Percentiles rank a stretch among this genome's conserved stretches.
phyloP scores from a whole-genome alignment of 257 asterid species.

The Verbascum thapsus region DNA sequence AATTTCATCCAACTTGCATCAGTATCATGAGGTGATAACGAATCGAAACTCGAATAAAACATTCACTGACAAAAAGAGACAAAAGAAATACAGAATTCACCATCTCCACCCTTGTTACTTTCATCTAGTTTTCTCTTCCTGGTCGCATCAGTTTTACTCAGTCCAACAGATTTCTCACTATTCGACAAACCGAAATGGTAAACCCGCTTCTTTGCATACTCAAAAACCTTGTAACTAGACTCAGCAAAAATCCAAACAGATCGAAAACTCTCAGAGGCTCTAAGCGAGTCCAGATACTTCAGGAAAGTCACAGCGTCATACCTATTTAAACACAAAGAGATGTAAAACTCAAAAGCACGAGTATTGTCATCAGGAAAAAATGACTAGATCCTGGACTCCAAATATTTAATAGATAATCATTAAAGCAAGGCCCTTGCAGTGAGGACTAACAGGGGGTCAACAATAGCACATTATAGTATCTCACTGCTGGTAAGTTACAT shows the following conservation, averaged over 20 bases:
- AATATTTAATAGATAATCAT: slow-evolving; percentile 22
- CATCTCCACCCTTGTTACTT: slow-evolving; percentile 54
- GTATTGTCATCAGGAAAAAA: slow-evolving; percentile 25
- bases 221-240: slow-evolving; percentile 96
- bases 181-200: slow-evolving; percentile 79
- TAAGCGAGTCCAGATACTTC: slow-evolving; percentile 93
- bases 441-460: not conserved
- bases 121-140: slow-evolving; percentile 73
- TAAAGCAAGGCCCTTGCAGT: slow-evolving; percentile 20
- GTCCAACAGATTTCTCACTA: slow-evolving; percentile 52
- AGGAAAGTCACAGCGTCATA: slow-evolving; percentile 93
- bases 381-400: slow-evolving; percentile 16
- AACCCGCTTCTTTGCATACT: slow-evolving; percentile 92
- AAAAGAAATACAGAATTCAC: slow-evolving; percentile 44
- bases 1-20: slow-evolving; percentile 9
- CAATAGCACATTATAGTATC: too few relatives aligned
- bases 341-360: slow-evolving; percentile 19
- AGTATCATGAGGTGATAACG: slow-evolving; percentile 24
- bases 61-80: slow-evolving; percentile 20
- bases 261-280: slow-evolving; percentile 98
- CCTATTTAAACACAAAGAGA: slow-evolving; percentile 49
- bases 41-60: slow-evolving; percentile 20
- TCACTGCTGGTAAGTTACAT: too few relatives aligned
- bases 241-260: slow-evolving; percentile 99
- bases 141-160: slow-evolving; percentile 47